Evolutionary conservation across 1,139 yeast species (phyloP).

Genomic region (Yamadazyma trypodendri): DNA sequence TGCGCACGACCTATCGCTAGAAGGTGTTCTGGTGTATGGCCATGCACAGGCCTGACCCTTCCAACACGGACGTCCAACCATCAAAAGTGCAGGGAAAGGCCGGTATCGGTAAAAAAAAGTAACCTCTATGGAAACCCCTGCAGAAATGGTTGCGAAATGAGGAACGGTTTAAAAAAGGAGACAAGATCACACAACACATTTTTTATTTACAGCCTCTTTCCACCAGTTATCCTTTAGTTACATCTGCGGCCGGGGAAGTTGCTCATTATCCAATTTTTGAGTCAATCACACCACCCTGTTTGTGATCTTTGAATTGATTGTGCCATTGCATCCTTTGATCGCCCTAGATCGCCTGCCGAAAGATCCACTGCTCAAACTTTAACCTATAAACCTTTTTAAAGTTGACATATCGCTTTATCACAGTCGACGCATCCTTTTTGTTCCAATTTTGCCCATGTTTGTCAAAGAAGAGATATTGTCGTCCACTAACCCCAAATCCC

Average conservation of each 20-base stretch:
- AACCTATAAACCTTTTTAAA: no score
- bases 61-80: no score
- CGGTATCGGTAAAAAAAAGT: no score
- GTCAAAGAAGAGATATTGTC: conserved; percentile 36
- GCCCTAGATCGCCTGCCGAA: background rate
- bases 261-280: no score
- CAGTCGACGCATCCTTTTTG: no score
- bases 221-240: background rate
- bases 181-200: background rate
- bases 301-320: background rate
- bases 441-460: conserved; percentile 4
- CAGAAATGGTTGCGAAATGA: conserved; percentile 1
- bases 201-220: conserved; percentile 1
- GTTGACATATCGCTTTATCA: no score
- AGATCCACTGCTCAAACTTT: no score
- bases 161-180: no score
- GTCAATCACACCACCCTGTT: background rate
- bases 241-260: no score
- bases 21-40: no score
- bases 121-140: background rate
- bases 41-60: no score
- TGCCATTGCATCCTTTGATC: background rate
- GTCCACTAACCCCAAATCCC: conserved; percentile 34
- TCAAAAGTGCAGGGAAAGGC: no score
- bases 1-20: background rate